Evolutionary conservation across 108 stramenopile species (phyloP), one percentile per base, ranked within the genome.

Genomic region (Pseudonitzschia multiseries): DNA sequence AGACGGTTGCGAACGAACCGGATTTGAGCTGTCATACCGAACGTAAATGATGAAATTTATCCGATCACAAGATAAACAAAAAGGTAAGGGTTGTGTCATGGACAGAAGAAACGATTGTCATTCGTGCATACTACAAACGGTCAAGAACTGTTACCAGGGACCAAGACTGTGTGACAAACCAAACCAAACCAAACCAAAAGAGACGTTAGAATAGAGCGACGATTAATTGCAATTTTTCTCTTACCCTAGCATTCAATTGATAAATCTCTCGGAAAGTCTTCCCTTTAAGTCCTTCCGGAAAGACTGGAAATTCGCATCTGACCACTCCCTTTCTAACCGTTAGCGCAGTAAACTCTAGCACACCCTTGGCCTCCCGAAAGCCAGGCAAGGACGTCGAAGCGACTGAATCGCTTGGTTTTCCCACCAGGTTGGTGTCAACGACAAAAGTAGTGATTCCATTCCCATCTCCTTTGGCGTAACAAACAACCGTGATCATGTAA

Each of bases 171-270:
- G 2, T 36, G 36, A 36, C 2, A 2, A 36, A 36, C 36, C 6
- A 6, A 2, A 36, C 4, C 4, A 36, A 6, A 36, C 6, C 36
- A 6, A 36, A 21, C 36, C 4, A 42, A 57, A 32, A 63, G 5
- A 4, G 10, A 28, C 12, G 6, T 6, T 36, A 36, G 4, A 36
- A 6, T 5, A 36, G 36, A 36, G 6, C 36, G 6, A 36, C 36
- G 6, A 6, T 2, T 2, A 2, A 36, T 36, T 36, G 2, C 36
- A 36, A 36, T 5, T 36, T 6, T 36, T 36, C 20, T 79, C 92
- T 78, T 86, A 94, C 93, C 86, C 89, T 87, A 50, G 88, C 90
- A 78, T 95, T 95, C 74, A 95, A 74, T 79, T 95, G 93, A 79
- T 95, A 95, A 32, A 95, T 77, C 76, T 92, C 91, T 65, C 93